Conservation (phyloP, 306 rosid species). For the Cucurbita pepo region DNA sequence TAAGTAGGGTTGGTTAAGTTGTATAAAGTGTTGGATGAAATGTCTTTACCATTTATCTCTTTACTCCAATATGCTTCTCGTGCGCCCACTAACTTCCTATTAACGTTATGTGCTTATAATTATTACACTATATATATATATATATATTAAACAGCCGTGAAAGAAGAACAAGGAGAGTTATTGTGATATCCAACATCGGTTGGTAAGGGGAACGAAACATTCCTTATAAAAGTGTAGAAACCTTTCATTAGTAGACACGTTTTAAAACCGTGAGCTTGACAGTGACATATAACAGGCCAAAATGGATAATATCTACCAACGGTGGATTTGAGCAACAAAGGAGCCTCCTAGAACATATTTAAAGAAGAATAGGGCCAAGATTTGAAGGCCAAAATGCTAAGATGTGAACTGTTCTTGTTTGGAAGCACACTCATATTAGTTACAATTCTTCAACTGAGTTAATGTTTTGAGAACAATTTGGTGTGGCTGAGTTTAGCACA, state of each 20-base stretch:
- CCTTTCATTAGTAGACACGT: too few species aligned
- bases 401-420: neutral
- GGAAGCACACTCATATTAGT: neutral
- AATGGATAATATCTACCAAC: too few species aligned
- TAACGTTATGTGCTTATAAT: neutral
- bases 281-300: too few species aligned
- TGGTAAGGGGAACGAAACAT: too few species aligned
- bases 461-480: neutral
- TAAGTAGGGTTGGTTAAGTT: slow-evolving; percentile 84
- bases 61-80: slow-evolving; percentile 12
- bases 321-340: neutral
- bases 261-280: too few species aligned
- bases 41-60: slow-evolving; percentile 44
- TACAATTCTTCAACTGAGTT: neutral
- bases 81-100: neutral
- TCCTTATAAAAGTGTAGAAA: too few species aligned
- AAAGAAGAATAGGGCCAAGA: neutral
- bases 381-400: neutral
- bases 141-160: too few species aligned
- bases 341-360: neutral
- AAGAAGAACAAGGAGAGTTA: too few species aligned
- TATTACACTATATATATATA: neutral
- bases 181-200: too few species aligned
- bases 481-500: neutral
- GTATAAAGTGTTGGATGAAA: slow-evolving; percentile 71